Evolutionary conservation across 345 rosid genomes (phyloP).

Genomic region (Bruguiera gymnorhiza): DNA sequence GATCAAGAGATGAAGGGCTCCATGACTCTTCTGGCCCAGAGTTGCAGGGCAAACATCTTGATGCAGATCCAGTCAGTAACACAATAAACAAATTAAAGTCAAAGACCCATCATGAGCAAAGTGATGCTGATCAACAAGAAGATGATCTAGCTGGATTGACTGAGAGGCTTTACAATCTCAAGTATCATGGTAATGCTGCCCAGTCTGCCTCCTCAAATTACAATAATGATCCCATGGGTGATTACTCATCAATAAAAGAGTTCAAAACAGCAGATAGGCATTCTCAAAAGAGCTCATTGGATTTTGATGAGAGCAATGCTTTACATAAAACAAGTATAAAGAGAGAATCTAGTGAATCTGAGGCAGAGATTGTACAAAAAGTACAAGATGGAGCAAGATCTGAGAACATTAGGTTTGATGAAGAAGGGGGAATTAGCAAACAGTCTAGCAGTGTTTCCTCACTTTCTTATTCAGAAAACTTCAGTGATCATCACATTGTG

Average conservation of each 20-base stretch:
- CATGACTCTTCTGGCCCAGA: constrained; percentile 24
- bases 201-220: constrained; percentile 32
- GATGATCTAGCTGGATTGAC: constrained; percentile 24
- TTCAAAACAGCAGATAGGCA: constrained; percentile 32
- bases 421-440: constrained; percentile 23
- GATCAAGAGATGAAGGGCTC: constrained; percentile 25
- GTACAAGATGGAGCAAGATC: constrained; percentile 17
- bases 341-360: constrained; percentile 40
- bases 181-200: constrained; percentile 20
- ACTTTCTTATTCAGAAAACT: constrained; percentile 36
- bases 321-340: constrained; percentile 30
- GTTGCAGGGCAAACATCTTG: constrained; percentile 23
- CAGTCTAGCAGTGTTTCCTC: constrained; percentile 42
- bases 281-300: constrained; percentile 44
- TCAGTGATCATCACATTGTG: constrained; percentile 32
- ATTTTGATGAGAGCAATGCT: constrained; percentile 22
- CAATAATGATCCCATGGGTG: constrained; percentile 25
- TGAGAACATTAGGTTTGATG: constrained; percentile 30
- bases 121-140: constrained; percentile 21
- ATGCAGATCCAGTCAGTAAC: constrained; percentile 24
- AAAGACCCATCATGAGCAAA: constrained; percentile 19
- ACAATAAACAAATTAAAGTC: constrained; percentile 21
- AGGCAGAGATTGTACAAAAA: constrained; percentile 21
- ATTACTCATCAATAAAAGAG: constrained; percentile 12
- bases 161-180: constrained; percentile 27